These are phyloP conservation scores for Fraxinus dipetala DNA, from an alignment of 305 asterid species.

Conservation along the genomic window DNA sequence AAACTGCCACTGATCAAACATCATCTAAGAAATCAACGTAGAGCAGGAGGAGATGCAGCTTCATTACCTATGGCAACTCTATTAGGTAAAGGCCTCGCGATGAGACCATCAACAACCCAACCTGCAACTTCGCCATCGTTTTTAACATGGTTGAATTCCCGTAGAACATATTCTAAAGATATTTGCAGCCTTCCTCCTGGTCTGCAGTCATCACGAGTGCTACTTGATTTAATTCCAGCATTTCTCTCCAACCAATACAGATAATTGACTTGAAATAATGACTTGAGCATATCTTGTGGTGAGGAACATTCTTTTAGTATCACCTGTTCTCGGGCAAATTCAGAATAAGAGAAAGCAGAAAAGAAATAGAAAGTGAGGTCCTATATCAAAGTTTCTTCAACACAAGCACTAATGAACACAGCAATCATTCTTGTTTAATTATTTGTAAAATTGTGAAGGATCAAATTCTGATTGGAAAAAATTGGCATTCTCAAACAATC, in stretches of 20 bases:
- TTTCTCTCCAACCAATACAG: conserved; percentile 83
- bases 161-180: conserved; percentile 64
- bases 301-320: conserved; percentile 74
- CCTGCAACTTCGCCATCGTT: conserved; percentile 68
- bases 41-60: conserved; percentile 34
- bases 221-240: conserved; percentile 69
- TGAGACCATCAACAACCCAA: conserved; percentile 74
- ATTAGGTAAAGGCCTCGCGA: conserved; percentile 75
- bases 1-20: neutral
- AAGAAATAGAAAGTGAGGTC: conserved; percentile 1
- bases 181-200: conserved; percentile 76
- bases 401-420: neutral
- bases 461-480: neutral
- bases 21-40: conserved; percentile 24
- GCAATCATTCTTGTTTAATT: neutral
- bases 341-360: conserved; percentile 8
- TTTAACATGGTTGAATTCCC: conserved; percentile 72
- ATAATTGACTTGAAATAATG: conserved; percentile 77
- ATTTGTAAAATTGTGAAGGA: neutral
- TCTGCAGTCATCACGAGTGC: conserved; percentile 59
- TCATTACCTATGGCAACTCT: conserved; percentile 49
- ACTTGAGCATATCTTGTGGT: conserved; percentile 81
- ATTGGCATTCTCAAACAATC: conserved; percentile 2
- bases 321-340: conserved; percentile 48
- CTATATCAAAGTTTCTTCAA: neutral